Evolutionary conservation across 495 filamentous ascomycete species (phyloP).

Genomic region (Xylaria scruposa): DNA sequence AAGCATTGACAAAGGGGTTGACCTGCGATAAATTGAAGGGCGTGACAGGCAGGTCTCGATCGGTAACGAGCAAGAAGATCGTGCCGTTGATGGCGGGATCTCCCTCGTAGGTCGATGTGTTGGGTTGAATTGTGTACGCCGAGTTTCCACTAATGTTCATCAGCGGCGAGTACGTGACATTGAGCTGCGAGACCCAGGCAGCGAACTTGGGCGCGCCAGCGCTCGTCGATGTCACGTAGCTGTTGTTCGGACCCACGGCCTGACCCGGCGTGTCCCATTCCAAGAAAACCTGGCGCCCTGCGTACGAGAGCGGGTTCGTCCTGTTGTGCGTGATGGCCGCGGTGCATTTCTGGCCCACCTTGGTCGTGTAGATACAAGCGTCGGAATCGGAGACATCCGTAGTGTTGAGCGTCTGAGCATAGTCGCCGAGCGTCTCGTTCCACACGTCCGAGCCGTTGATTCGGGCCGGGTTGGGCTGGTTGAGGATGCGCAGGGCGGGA

Average conservation of each 20-base stretch:
- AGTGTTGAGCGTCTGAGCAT: constrained; percentile 49
- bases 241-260: constrained; percentile 79
- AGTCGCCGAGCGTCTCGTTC: constrained; percentile 62
- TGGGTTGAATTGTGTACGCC: constrained; percentile 76
- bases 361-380: constrained; percentile 59
- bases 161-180: constrained; percentile 80
- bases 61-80: constrained; percentile 79
- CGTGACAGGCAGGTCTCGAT: constrained; percentile 69
- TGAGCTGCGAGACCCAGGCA: constrained; percentile 82
- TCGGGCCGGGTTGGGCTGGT: constrained; percentile 76
- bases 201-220: constrained; percentile 71
- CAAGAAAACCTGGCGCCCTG: constrained; percentile 74
- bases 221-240: constrained; percentile 69
- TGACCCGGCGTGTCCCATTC: constrained; percentile 75
- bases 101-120: constrained; percentile 63
- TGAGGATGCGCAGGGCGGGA: constrained; percentile 73
- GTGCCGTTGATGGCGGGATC: constrained; percentile 80
- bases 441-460: constrained; percentile 60
- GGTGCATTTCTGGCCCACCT: constrained; percentile 61
- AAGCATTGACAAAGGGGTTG: constrained; percentile 78
- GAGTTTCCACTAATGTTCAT: constrained; percentile 57
- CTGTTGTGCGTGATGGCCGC: constrained; percentile 73
- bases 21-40: constrained; percentile 78
- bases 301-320: constrained; percentile 71
- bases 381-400: constrained; percentile 46